These are phyloP conservation scores for Capsicum pubescens DNA, from an alignment of 257 asterid species.

Conservation along the genomic window DNA sequence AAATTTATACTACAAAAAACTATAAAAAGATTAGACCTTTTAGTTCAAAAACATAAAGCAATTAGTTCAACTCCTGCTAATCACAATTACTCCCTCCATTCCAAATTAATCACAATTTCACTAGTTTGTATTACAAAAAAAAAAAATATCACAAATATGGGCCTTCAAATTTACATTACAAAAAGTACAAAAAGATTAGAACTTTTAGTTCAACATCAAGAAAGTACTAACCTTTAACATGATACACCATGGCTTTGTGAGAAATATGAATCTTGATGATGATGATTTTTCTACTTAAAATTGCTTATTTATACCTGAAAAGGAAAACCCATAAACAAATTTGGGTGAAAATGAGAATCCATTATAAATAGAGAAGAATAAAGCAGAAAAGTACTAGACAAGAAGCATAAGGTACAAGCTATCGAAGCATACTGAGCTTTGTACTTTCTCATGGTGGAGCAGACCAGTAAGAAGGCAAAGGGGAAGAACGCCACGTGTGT, in stretches of 20 bases:
- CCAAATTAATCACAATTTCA: too few relatives aligned
- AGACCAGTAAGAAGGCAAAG: too few relatives aligned
- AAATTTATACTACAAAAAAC: too few relatives aligned
- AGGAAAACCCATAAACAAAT: too few relatives aligned
- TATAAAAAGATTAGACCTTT: too few relatives aligned
- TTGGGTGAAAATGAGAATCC: neutral
- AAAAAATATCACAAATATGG: neutral
- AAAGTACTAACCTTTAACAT: slow-evolving; percentile 25
- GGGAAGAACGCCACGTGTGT: neutral
- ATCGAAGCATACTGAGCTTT: neutral
- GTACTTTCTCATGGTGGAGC: neutral
- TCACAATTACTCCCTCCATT: neutral
- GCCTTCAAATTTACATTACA: neutral
- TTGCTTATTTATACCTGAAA: neutral
- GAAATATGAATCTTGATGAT: neutral
- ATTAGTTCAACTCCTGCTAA: neutral
- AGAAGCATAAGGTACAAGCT: neutral
- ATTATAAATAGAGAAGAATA: neutral
- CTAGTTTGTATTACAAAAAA: too few relatives aligned
- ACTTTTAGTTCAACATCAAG: neutral
- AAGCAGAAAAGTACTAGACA: slow-evolving; percentile 5
- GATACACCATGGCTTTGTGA: neutral
- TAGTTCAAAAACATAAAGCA: too few relatives aligned
- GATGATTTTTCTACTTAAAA: neutral
- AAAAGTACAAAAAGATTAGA: neutral